Percentiles rank a stretch among this genome's conserved stretches.
These are phyloP conservation scores for Chlamydomonas sp. DNA, from an alignment of 139 green algal genomes.

Conservation along the genomic window DNA sequence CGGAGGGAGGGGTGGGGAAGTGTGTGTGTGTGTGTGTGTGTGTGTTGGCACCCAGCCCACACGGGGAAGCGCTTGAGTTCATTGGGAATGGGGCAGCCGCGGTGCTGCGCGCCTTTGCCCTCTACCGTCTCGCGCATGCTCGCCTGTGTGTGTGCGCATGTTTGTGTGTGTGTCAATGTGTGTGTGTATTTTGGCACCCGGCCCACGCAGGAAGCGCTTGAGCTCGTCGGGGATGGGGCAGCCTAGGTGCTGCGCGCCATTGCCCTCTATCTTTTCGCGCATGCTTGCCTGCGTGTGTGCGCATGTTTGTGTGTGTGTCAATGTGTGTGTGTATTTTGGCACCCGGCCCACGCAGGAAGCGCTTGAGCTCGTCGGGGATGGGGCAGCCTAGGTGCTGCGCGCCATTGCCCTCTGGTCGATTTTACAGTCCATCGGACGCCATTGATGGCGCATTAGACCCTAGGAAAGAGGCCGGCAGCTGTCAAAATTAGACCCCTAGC, in stretches of 20 bases:
- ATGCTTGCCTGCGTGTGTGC: background rate
- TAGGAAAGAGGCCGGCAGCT: too few relatives aligned
- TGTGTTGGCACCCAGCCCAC: background rate
- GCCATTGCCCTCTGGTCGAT: background rate
- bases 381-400: background rate
- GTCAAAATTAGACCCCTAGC: too few relatives aligned
- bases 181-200: background rate
- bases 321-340: background rate
- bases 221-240: conserved; percentile 1
- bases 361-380: background rate
- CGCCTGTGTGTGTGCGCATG: background rate
- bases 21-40: background rate
- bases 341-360: background rate
- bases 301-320: background rate
- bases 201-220: background rate
- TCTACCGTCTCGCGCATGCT: background rate
- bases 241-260: background rate
- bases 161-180: background rate
- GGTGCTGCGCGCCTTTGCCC: background rate
- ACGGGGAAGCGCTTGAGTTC: background rate
- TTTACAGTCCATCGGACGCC: too few relatives aligned
- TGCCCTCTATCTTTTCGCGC: background rate
- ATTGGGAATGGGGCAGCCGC: background rate
- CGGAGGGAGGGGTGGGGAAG: background rate
- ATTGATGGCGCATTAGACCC: too few relatives aligned